phyloP scores from a whole-genome alignment of 2,329 filamentous ascomycete genomes.

The Paradendryphiella salina region DNA sequence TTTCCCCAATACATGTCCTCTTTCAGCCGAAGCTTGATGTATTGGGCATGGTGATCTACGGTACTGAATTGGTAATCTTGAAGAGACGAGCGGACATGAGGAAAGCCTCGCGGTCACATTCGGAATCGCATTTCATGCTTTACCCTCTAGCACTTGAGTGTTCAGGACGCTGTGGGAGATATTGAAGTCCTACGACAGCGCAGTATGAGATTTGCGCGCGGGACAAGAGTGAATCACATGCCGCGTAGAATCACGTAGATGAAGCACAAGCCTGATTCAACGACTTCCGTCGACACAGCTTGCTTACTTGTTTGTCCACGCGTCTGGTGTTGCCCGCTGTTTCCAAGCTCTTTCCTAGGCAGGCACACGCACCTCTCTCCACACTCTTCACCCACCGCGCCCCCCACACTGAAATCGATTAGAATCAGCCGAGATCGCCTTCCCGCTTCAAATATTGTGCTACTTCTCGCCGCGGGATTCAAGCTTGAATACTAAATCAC shows the following conservation, averaged over 20 bases:
- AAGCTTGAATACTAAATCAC: not conserved
- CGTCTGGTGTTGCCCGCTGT: constrained; percentile 1
- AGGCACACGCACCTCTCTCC: constrained; percentile 20
- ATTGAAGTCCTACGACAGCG: constrained; percentile 33
- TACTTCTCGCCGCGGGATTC: not conserved
- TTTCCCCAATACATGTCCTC: constrained; percentile 66
- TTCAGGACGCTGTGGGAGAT: constrained; percentile 60
- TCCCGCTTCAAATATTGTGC: not conserved
- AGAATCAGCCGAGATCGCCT: not conserved
- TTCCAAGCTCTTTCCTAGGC: constrained; percentile 8
- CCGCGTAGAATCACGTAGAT: constrained; percentile 13
- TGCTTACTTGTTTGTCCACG: not conserved
- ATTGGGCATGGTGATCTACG: constrained; percentile 68
- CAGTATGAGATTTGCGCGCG: constrained; percentile 15
- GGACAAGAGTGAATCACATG: constrained; percentile 2
- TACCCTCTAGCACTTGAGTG: constrained; percentile 65
- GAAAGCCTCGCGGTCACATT: constrained; percentile 6
- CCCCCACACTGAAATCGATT: constrained; percentile 3
- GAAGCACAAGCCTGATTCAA: not conserved
- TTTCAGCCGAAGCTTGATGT: constrained; percentile 63
- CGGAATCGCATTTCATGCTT: constrained; percentile 51
- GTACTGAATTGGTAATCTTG: constrained; percentile 67
- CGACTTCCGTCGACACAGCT: not conserved
- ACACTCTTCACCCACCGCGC: constrained; percentile 1
- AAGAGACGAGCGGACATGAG: constrained; percentile 16